These are phyloP conservation scores for Kodamaea suecica DNA, from an alignment of 1,139 yeast genomes.

Conservation along the genomic window DNA sequence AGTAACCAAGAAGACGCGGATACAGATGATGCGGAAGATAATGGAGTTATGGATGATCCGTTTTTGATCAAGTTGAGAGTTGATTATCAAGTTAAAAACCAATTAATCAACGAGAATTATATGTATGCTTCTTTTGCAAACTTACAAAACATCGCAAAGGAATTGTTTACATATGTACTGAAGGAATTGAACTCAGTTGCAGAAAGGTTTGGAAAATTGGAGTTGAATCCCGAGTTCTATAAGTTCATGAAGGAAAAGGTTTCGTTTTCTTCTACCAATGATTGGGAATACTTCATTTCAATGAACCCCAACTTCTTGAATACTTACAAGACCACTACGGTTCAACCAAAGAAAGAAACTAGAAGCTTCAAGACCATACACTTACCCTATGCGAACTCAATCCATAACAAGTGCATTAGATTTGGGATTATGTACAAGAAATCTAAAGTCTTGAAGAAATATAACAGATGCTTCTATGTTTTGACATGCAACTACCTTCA, in stretches of 20 bases:
- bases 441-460: conserved; percentile 41
- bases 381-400: conserved; percentile 37
- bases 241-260: conserved; percentile 23
- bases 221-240: conserved; percentile 21
- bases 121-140: conserved; percentile 44
- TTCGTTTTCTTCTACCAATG: conserved; percentile 22
- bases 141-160: conserved; percentile 44
- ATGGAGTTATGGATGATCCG: conserved; percentile 38
- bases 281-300: conserved; percentile 42
- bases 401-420: conserved; percentile 45
- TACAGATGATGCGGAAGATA: conserved; percentile 26
- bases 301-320: conserved; percentile 39
- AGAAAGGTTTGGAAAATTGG: conserved; percentile 36
- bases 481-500: conserved; percentile 46
- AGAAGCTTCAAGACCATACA: conserved; percentile 29
- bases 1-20: conserved; percentile 20
- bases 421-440: conserved; percentile 44
- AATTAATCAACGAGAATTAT: conserved; percentile 43
- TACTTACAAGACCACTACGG: conserved; percentile 25
- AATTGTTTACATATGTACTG: conserved; percentile 36
- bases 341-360: conserved; percentile 27
- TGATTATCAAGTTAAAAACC: conserved; percentile 43
- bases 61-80: conserved; percentile 40
- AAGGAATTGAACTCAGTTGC: conserved; percentile 36
- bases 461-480: conserved; percentile 37